These are phyloP conservation scores for Coemansia sp. DNA, from an alignment of 192 early-diverging fungal genomes.

Conservation along the genomic window DNA sequence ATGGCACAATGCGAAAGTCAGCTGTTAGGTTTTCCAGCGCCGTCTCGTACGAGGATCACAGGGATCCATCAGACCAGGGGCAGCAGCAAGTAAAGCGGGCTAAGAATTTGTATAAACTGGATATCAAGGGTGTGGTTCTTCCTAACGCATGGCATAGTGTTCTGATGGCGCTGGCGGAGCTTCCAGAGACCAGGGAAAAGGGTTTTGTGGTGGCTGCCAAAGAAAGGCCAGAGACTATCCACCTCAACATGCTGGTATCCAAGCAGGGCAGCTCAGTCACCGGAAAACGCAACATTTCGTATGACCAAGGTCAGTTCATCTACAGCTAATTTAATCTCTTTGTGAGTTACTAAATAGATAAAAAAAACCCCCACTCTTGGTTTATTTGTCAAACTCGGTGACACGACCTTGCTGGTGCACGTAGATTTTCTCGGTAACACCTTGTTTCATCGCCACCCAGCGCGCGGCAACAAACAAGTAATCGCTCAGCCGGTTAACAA, in stretches of 20 bases:
- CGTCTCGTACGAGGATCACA: conserved; percentile 18
- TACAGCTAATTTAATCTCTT: neutral
- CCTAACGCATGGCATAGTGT: conserved; percentile 33
- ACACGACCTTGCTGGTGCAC: conserved; percentile 38
- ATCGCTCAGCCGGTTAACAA: conserved; percentile 71
- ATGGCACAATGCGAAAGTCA: conserved; percentile 34
- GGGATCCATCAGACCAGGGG: neutral
- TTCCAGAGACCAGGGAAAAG: neutral
- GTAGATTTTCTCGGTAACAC: conserved; percentile 77
- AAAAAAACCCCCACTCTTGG: neutral
- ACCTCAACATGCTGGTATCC: conserved; percentile 45
- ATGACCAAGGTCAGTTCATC: neutral
- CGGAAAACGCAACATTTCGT: conserved; percentile 9
- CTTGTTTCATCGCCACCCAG: conserved; percentile 71
- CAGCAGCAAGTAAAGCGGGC: conserved; percentile 6
- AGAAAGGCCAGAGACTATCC: conserved; percentile 31
- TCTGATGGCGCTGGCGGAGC: conserved; percentile 20
- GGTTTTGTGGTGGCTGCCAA: conserved; percentile 24
- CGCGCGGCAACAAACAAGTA: conserved; percentile 89
- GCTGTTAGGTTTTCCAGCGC: conserved; percentile 27
- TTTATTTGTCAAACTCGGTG: conserved; percentile 44
- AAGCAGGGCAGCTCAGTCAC: conserved; percentile 39
- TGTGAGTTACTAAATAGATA: neutral
- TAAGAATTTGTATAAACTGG: conserved; percentile 21
- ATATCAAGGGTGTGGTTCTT: conserved; percentile 35